Evolutionary conservation across 805 yeast genomes (phyloP).

Genomic region (Nakazawaea laoshanensis): DNA sequence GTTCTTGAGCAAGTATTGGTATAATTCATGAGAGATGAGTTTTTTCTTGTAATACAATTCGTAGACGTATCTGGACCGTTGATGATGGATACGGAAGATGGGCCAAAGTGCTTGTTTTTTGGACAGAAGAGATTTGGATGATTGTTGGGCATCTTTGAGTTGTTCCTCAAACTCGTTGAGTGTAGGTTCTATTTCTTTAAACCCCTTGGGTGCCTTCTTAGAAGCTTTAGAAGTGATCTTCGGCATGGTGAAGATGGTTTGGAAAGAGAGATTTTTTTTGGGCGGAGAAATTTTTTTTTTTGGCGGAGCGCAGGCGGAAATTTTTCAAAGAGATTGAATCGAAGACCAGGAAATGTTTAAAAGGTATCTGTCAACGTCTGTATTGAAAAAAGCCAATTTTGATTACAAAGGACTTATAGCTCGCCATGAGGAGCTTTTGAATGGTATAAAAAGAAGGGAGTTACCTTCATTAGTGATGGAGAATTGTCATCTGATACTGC

Average conservation of each 20-base stretch:
- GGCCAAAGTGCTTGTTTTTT: conserved; percentile 62
- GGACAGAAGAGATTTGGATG: conserved; percentile 17
- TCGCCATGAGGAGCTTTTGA: conserved; percentile 18
- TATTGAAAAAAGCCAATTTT: conserved; percentile 24
- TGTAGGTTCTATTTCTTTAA: conserved; percentile 58
- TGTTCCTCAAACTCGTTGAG: conserved; percentile 48
- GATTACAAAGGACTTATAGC: conserved; percentile 24
- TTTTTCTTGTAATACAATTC: conserved; percentile 65
- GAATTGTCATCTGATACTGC: conserved; percentile 12
- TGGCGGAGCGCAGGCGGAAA: too few relatives aligned
- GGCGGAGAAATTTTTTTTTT: background rate
- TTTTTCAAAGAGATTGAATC: background rate
- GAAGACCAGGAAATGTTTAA: background rate
- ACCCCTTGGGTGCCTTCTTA: conserved; percentile 67
- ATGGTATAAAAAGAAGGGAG: conserved; percentile 24
- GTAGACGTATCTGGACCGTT: conserved; percentile 67
- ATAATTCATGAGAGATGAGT: conserved; percentile 57
- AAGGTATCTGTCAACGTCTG: conserved; percentile 2
- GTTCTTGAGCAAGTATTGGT: conserved; percentile 65
- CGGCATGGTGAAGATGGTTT: conserved; percentile 28
- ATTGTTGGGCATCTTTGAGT: conserved; percentile 43
- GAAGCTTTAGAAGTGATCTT: conserved; percentile 31
- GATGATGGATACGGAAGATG: conserved; percentile 62
- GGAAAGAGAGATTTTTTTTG: background rate
- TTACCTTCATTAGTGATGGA: conserved; percentile 12